Evolutionary conservation across 352 stramenopile genomes (phyloP), one percentile per base, ranked within the genome.

Genomic region (Phytophthora litchii): DNA sequence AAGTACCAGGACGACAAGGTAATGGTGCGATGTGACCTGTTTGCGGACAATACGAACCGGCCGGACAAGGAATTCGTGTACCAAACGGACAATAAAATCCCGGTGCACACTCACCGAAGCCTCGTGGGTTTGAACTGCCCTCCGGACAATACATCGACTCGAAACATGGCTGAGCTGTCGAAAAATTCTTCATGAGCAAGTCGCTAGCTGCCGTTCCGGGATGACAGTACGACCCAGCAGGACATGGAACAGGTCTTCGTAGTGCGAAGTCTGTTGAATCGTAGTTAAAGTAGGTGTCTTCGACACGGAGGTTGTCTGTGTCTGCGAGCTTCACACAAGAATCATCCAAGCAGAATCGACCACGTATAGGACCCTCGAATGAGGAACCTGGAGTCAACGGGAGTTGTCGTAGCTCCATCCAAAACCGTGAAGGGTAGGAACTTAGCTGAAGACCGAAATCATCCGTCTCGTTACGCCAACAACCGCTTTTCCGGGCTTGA

Each of bases 391-490:
- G 67, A 34, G 87, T 71, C 5, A 99, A 72, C 11, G 96, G 96
- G 12, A 98, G 75, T 43, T 94, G 67, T 31, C 96, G 89, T 17
- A 89, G 62, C 62, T 99, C 96, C 69, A 93, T 88, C 96, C 96
- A 99, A 66, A 99, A 96, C 29, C 89, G 83, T 13, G 76, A 86
- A 29, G 92, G 89, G 12, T 76, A 65, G 1, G 65, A 53, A 37
- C 88, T 97, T 21, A 96, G 58, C 67, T 99, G 95, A 10, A 99
- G 72, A 5, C 96, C 96, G 65, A 98, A 98, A 53, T 99, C 96
- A 20, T 86, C 59, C 2, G 96, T 99, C 40, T 84, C 86, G 66
- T 99, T 99, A 49, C 95, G 92, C 86, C 96, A 99, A 61, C 96
- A 99, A 3, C 83, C 91, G 17, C 78, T 86, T 27, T 84, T 89